Evolutionary conservation across 441 rosid genomes (phyloP), one percentile per base, ranked within the genome.

Genomic region (Pelargonium cotyledonis): DNA sequence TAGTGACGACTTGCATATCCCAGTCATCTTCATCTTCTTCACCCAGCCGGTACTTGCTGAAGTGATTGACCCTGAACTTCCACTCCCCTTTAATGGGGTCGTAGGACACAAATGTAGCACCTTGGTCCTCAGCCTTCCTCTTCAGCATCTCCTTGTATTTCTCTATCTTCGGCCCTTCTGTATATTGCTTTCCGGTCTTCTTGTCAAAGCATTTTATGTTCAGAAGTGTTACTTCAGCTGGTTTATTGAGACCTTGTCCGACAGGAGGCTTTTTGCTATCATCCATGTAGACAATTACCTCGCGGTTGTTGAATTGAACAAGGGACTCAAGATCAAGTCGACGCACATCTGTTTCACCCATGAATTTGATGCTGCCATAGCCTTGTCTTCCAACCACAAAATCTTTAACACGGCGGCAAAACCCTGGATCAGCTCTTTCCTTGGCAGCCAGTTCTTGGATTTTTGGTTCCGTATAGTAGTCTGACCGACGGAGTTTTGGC

Each of bases 281-380:
- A 49, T 95, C 98, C 87, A 85, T 79, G 85, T 95, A 95, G 16
- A 95, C 99, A 46, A 89, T 82, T 77, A 95, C 99, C 80, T 95
- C 97, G 9, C 93, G 70, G 73, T 89, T 88, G 76, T 87, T 87
- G 75, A 92, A 95, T 76, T 92, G 96, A 65, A 95, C 83, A 63
- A 90, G 70, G 58, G 85, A 77, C 73, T 95, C 97, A 0, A 95
- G 80, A 75, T 95, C 97, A 10, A 90, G 94, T 62, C 84, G 72
- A 0, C 95, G 79, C 61, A 95, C 96, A 65, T 92, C 98, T 1
- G 98, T 90, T 78, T 90, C 96, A 41, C 95, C 98, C 51, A 88
- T 72, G 75, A 95, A 95, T 74, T 86, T 89, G 72, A 95, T 92
- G 69, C 88, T 88, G 4, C 98, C 98, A 73, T 73, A 92, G 2